Conservation (phyloP, 345 rosid species). For the Alliaria petiolata region DNA sequence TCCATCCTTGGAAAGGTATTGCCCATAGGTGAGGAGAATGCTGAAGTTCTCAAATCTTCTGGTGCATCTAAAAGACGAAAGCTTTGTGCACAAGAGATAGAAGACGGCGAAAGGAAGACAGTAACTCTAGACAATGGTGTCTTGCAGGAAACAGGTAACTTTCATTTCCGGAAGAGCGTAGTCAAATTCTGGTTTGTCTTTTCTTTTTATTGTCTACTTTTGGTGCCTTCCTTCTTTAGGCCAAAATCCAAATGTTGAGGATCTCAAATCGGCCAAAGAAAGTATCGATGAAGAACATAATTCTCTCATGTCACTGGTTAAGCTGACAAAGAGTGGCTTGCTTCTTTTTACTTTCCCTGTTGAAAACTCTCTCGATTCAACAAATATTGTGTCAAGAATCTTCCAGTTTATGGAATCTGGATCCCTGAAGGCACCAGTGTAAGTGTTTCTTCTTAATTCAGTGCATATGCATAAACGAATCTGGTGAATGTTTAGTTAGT, state of each 20-base stretch:
- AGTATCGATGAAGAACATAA: slow-evolving; percentile 28
- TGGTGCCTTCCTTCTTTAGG: slow-evolving; percentile 27
- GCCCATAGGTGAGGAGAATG: slow-evolving; percentile 22
- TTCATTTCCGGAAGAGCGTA: slow-evolving; percentile 10
- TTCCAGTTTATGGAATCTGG: slow-evolving; percentile 54
- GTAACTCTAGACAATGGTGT: not conserved
- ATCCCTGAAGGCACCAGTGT: slow-evolving; percentile 59
- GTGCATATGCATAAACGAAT: not conserved
- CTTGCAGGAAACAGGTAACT: slow-evolving; percentile 40
- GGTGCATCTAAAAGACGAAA: slow-evolving; percentile 53
- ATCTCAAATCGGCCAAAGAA: slow-evolving; percentile 21
- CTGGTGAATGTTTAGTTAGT: not conserved
- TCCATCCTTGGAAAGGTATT: slow-evolving; percentile 74
- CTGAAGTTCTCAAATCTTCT: slow-evolving; percentile 25
- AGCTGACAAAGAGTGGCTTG: slow-evolving; percentile 82
- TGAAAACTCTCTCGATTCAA: slow-evolving; percentile 40
- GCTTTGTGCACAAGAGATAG: slow-evolving; percentile 33
- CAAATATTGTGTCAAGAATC: slow-evolving; percentile 46
- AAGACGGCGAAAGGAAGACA: slow-evolving; percentile 6
- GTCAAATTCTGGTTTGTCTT: not conserved
- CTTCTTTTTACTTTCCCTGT: slow-evolving; percentile 59
- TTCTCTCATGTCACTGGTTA: slow-evolving; percentile 70
- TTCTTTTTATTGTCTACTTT: not conserved
- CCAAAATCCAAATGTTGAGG: slow-evolving; percentile 24
- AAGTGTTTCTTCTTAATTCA: slow-evolving; percentile 37